Evolutionary conservation across 306 rosid species (phyloP), one percentile per base, ranked within the genome.

Genomic region (Castanea crenata): DNA sequence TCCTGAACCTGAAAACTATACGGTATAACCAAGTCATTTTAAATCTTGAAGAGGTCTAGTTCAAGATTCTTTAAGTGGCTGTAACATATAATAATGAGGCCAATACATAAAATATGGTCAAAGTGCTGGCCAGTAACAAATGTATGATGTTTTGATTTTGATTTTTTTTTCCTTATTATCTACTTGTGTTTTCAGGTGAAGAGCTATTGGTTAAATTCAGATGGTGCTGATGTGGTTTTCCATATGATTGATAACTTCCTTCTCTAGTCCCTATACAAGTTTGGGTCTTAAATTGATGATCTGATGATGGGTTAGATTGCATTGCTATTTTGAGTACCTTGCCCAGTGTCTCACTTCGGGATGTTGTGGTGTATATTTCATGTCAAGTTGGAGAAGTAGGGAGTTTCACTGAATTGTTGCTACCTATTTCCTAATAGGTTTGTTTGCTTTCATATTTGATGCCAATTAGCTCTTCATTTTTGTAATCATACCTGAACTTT

Each of bases 211-310:
- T 58, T 91, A 77, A 93, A 92, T 88, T 94, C 98, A 21, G 99
- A 95, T 83, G 98, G 99, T 69, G 93, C 95, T 1, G 98, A 90
- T 82, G 99, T 95, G 82, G 93, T 92, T 79, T 86, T 75, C 82
- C 99, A 95, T 78, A 92, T 95, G 86, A 92, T 92, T 58, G 99
- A 92, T 82, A 87, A 88, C 85, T 92, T 95, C 79, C 90, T 88
- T 78, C 87, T 91, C 67, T 87, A 87, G 83, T 59, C 72, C 21
- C 69, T 76, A 35, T 71, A 7, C 54, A 31, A 55, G 71, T 75
- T 77, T 41, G 27, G 59, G 27, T 69, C 54, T 23, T 77, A 41
- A 61, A 46, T 84, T 70, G 76, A 80, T 71, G 70, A 74, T 77
- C 56, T 62, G 71, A 76, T 77, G 64, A 76, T 56, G 34, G 80